phyloP scores from a whole-genome alignment of 2,329 filamentous ascomycete genomes.

The Tolypocladium sp. region DNA sequence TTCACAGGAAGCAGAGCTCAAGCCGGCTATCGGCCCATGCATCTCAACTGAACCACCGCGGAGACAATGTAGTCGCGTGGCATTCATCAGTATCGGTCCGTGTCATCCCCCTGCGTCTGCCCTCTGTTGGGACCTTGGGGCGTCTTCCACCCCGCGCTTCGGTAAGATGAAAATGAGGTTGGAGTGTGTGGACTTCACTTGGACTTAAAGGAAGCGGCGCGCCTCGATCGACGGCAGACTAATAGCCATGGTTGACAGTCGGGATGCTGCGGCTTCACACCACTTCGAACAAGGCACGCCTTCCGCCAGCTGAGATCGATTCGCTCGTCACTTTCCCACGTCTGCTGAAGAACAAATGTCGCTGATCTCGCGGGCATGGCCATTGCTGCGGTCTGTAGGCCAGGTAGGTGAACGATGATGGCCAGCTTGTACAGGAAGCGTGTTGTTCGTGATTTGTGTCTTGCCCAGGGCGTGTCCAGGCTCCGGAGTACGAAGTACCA shows the following conservation, averaged over 20 bases:
- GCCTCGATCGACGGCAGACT: background rate
- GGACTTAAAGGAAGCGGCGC: background rate
- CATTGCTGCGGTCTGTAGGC: background rate
- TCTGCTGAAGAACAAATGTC: background rate
- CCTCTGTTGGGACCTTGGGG: background rate
- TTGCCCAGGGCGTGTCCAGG: too few species aligned
- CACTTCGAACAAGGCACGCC: too few species aligned
- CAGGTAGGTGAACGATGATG: background rate
- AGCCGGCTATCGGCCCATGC: background rate
- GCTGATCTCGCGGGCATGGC: background rate
- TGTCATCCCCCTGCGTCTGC: background rate
- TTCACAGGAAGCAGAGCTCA: background rate
- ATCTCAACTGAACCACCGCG: background rate
- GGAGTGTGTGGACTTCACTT: background rate
- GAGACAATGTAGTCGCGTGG: background rate
- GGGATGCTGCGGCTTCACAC: background rate
- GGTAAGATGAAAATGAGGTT: background rate
- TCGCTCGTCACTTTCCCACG: background rate
- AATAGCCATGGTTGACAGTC: background rate
- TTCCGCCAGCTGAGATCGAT: background rate
- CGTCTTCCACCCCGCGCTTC: background rate
- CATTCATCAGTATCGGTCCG: background rate
- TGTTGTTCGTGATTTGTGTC: background rate
- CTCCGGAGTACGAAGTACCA: too few species aligned
- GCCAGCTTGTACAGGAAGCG: background rate